Conservation (phyloP, 2,329 filamentous ascomycete genomes). For the Fusarium globosum region DNA sequence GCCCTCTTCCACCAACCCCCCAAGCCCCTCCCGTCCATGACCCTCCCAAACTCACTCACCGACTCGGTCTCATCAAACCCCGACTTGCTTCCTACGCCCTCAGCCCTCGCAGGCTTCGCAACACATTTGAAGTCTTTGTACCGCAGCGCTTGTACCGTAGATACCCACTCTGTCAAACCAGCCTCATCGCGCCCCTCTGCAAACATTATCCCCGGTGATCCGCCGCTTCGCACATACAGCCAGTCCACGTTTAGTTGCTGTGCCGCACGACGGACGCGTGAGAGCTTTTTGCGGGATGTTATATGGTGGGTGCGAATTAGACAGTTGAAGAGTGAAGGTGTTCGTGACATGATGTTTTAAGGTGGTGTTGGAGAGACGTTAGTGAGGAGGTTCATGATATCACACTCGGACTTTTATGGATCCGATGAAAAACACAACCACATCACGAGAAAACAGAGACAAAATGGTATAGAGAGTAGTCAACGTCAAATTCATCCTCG, state of each 20-base stretch:
- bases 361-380: not conserved
- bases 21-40: conserved; percentile 70
- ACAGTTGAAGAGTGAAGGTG: conserved; percentile 36
- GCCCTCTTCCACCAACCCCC: conserved; percentile 74
- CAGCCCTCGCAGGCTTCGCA: conserved; percentile 49
- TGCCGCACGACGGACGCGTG: conserved; percentile 70
- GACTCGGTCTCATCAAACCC: conserved; percentile 68
- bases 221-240: conserved; percentile 74
- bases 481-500: conserved; percentile 24
- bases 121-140: conserved; percentile 80
- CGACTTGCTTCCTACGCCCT: not conserved
- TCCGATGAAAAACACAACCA: conserved; percentile 3
- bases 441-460: not conserved
- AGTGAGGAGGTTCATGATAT: not conserved
- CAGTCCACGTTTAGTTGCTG: conserved; percentile 66
- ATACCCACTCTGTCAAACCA: conserved; percentile 72
- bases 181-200: conserved; percentile 68
- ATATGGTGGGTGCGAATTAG: conserved; percentile 85
- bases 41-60: conserved; percentile 71
- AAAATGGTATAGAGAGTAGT: not conserved
- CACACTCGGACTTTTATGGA: conserved; percentile 30
- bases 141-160: conserved; percentile 69
- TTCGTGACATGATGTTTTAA: conserved; percentile 32
- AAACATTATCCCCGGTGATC: conserved; percentile 82
- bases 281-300: conserved; percentile 79